These are phyloP conservation scores for Blastobotrys attinorum DNA, from an alignment of 805 yeast species.

Conservation along the genomic window DNA sequence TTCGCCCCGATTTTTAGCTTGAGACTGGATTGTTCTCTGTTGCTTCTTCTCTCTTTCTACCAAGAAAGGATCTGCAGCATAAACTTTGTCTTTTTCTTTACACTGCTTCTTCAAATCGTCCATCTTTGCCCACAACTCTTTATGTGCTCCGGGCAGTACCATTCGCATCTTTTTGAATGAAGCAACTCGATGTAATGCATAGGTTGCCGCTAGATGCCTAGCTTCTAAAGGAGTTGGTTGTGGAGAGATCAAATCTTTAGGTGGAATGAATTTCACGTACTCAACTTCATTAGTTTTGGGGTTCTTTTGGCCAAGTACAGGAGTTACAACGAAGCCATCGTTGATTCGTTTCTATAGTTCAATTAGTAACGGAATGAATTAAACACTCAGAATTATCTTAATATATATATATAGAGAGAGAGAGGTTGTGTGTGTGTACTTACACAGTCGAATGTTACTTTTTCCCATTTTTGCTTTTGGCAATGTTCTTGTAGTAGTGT, in stretches of 20 bases:
- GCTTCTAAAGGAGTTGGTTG: slow-evolving; percentile 85
- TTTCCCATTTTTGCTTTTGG: slow-evolving; percentile 84
- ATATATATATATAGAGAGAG: not conserved
- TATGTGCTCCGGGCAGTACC: slow-evolving; percentile 79
- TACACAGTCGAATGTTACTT: slow-evolving; percentile 69
- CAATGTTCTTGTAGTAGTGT: slow-evolving; percentile 79
- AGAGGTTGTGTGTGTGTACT: slow-evolving; percentile 13
- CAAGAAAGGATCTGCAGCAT: slow-evolving; percentile 69
- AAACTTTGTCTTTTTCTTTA: slow-evolving; percentile 42
- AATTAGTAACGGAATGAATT: not conserved
- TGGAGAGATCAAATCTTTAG: slow-evolving; percentile 44
- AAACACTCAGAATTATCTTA: no score
- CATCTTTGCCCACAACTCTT: slow-evolving; percentile 66
- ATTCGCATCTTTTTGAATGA: slow-evolving; percentile 76
- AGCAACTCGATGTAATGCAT: slow-evolving; percentile 70
- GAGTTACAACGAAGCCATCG: slow-evolving; percentile 58
- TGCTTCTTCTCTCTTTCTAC: slow-evolving; percentile 42
- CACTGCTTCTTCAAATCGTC: slow-evolving; percentile 51
- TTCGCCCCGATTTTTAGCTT: slow-evolving; percentile 11
- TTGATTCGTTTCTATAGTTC: slow-evolving; percentile 29
- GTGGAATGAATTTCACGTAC: slow-evolving; percentile 45
- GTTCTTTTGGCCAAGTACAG: slow-evolving; percentile 59
- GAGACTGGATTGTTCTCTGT: slow-evolving; percentile 10
- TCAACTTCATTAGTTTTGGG: slow-evolving; percentile 73
- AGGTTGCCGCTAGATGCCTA: slow-evolving; percentile 83